Evolutionary conservation across 768 basidiomycete species (phyloP), one percentile per base, ranked within the genome.

Genomic region (Pleurotus cornucopiae): DNA sequence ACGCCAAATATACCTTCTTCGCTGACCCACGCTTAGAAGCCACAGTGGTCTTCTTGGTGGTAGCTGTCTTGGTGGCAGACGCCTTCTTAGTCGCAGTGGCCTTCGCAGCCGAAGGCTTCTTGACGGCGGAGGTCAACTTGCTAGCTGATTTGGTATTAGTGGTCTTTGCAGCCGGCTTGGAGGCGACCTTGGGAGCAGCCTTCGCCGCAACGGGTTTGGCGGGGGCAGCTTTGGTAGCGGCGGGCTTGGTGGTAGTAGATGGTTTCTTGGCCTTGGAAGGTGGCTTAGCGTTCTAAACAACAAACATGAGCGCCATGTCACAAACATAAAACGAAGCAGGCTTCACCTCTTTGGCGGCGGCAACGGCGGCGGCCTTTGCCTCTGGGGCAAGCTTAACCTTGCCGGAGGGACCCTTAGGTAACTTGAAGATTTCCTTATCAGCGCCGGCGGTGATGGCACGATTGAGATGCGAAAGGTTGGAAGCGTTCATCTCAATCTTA

Each of bases 401-500:
- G 43, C 54, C 54, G 13, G 54, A 55, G 9, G 45, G 41, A 11
- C 54, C 54, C 25, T 55, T 55, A 5, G 54, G 54, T 12, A 55
- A 44, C 43, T 26, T 46, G 44, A 55, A 55, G 43, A 44, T 18
- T 9, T 26, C 54, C 25, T 46, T 55, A 16, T 55, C 54, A 4
- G 45, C 54, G 18, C 54, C 54, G 25, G 21, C 26, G 25, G 41
- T 55, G 43, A 55, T 55, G 44, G 54, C 54, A 37, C 54, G 54
- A 37, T 45, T 55, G 40, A 55, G 54, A 21, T 45, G 43, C 20
- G 43, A 26, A 20, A 55, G 45, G 87, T 58, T 79, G 83, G 63
- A 80, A 70, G 71, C 77, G 51, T 77, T 83, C 61, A 88, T 81
- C 62, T 86, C 84, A 60, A 96, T 71, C 60, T 83, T 78, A 77